These are phyloP conservation scores for Yamadazyma tumulicola DNA, from an alignment of 805 yeast species.

Conservation along the genomic window DNA sequence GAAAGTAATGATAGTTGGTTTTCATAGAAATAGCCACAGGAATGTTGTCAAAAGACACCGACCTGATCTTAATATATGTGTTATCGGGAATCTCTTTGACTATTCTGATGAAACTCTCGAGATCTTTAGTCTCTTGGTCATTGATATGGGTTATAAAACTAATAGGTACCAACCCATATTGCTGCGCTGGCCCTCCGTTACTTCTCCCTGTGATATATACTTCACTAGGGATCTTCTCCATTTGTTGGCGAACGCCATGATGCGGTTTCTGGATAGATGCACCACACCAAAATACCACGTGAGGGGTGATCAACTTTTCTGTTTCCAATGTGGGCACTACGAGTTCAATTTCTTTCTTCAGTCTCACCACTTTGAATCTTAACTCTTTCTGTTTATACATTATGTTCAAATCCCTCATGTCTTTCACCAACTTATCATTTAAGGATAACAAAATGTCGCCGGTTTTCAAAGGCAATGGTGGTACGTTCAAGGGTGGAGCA, in stretches of 20 bases:
- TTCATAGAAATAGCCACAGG: slow-evolving; percentile 84
- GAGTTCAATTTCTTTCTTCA: slow-evolving; percentile 58
- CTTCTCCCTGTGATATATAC: slow-evolving; percentile 78
- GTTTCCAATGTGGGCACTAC: slow-evolving; percentile 64
- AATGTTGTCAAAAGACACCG: slow-evolving; percentile 80
- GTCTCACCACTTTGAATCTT: slow-evolving; percentile 66
- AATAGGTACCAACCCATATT: slow-evolving; percentile 73
- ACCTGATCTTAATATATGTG: slow-evolving; percentile 74
- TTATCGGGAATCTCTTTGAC: slow-evolving; percentile 73
- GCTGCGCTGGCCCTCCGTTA: slow-evolving; percentile 83
- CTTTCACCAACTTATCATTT: slow-evolving; percentile 60
- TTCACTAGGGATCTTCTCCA: slow-evolving; percentile 70
- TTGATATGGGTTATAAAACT: slow-evolving; percentile 88
- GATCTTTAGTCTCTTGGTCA: slow-evolving; percentile 65
- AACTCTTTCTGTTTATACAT: slow-evolving; percentile 42
- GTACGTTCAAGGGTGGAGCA: slow-evolving; percentile 32
- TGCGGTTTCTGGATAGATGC: slow-evolving; percentile 84
- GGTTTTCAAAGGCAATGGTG: slow-evolving; percentile 38
- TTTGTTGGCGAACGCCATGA: slow-evolving; percentile 84
- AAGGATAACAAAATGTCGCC: slow-evolving; percentile 80
- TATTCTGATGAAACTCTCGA: slow-evolving; percentile 62
- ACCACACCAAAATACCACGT: slow-evolving; percentile 80
- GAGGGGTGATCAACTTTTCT: slow-evolving; percentile 54
- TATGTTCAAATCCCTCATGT: slow-evolving; percentile 62
- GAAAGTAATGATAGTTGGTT: slow-evolving; percentile 87